Conservation (phyloP, 2,329 filamentous ascomycete genomes). For the Aspergillus unguis region DNA sequence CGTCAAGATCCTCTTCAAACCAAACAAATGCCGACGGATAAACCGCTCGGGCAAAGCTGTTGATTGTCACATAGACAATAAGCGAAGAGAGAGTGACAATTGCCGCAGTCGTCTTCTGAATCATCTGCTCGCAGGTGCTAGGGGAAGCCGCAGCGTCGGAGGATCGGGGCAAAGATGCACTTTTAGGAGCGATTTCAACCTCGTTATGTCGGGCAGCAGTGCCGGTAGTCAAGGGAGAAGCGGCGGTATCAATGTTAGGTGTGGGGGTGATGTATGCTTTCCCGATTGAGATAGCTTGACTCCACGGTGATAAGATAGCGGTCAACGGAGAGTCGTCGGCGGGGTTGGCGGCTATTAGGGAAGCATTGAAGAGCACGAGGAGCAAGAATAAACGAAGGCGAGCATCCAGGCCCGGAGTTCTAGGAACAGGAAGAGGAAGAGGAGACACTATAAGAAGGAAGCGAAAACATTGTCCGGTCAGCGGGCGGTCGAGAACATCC, state of each 20-base stretch:
- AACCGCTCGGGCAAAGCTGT: constrained; percentile 53
- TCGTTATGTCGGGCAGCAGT: constrained; percentile 3
- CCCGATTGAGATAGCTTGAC: constrained; percentile 8
- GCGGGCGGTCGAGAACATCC: constrained; percentile 21
- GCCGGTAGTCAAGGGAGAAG: neutral
- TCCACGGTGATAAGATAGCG: constrained; percentile 10
- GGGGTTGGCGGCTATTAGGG: constrained; percentile 5
- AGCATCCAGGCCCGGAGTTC: constrained; percentile 13
- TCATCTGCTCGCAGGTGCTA: constrained; percentile 37
- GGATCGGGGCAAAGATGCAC: neutral
- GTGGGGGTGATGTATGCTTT: constrained; percentile 10
- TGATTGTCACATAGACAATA: constrained; percentile 43
- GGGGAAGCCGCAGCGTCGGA: constrained; percentile 12
- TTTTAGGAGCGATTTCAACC: constrained; percentile 4
- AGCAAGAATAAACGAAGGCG: constrained; percentile 12
- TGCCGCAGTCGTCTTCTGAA: constrained; percentile 37
- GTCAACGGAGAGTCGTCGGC: constrained; percentile 15
- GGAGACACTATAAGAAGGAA: constrained; percentile 23
- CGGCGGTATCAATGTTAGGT: neutral
- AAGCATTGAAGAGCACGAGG: constrained; percentile 11
- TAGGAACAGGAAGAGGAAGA: constrained; percentile 11
- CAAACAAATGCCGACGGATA: constrained; percentile 62
- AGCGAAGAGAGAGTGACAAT: constrained; percentile 41
- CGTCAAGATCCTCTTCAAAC: constrained; percentile 60
- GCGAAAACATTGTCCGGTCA: constrained; percentile 18